Percentiles rank a stretch among this genome's conserved stretches.
Conservation (phyloP, 2,329 filamentous ascomycete species). For the Lizonia empirigonia region DNA sequence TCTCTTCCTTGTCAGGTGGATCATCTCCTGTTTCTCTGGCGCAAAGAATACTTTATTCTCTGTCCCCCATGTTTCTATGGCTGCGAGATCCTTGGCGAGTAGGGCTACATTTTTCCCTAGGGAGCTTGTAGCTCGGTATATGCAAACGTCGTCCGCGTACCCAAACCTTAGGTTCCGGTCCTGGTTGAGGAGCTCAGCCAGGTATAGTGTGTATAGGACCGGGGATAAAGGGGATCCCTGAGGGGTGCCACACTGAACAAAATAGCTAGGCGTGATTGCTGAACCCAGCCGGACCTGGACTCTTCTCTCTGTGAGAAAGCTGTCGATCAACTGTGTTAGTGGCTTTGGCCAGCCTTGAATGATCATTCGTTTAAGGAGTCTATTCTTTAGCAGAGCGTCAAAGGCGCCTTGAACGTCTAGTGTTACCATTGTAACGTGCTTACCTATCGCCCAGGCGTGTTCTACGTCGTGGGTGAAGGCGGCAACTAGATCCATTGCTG, state of each 20-base stretch:
- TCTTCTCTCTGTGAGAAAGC: not conserved
- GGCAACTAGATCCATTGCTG: not conserved
- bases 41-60: too few relatives aligned
- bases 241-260: not conserved
- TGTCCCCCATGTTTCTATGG: too few relatives aligned
- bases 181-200: not conserved
- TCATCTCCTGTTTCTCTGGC: too few relatives aligned
- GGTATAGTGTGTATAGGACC: not conserved
- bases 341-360: not conserved
- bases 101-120: too few relatives aligned
- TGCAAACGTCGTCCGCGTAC: too few relatives aligned
- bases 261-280: not conserved
- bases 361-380: not conserved
- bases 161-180: not conserved
- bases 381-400: not conserved
- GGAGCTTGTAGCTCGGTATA: too few relatives aligned
- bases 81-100: too few relatives aligned
- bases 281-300: not conserved
- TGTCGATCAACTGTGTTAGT: not conserved
- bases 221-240: not conserved
- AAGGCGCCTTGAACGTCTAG: not conserved
- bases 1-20: too few relatives aligned
- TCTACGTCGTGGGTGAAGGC: not conserved
- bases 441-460: not conserved
- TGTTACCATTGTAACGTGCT: not conserved